Evolutionary conservation across 306 rosid species (phyloP), one percentile per base, ranked within the genome.

Genomic region (Quercus aquifolioides): DNA sequence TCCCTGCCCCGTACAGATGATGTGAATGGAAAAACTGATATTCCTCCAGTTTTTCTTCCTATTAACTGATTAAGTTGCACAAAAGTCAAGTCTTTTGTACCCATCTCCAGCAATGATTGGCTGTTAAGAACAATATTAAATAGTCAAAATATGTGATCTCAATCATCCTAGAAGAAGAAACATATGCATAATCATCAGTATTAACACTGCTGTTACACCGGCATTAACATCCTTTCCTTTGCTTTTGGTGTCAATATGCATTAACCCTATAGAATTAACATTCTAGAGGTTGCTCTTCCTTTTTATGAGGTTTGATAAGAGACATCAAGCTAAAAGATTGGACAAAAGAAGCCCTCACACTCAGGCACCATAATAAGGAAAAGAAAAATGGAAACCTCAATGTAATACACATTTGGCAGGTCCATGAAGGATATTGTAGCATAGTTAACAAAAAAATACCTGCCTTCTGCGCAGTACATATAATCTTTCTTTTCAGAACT

Each of bases 71-170:
- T 91, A 75, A 95, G 92, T 81, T 95, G 97, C 88, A 95, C 99
- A 88, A 95, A 95, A 67, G 83, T 89, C 86, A 91, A 82, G 80
- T 95, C 99, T 87, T 95, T 93, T 74, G 99, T 95, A 72, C 99
- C 99, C 99, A 95, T 95, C 91, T 93, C 97, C 80, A 93, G 89
- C 96, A 95, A 85, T 75, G 99, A 95, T 87, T 93, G 99, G 76
- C 99, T 91, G 93, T 74, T 81, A 90, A 85, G 80, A 82, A 70
- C 57, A 79, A 68, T 76, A 76, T 54, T 33, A 38, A 67, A 73
- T 43, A 81, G 83, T 83, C 78, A 84, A 58, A 74, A 54, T 80
- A 84, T 65, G 33, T 59, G 60, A 41, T 62, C 55, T 58, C 43
- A 68, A 49, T 62, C 15, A 51, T 77, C 69, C 73, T 56, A 20